Base-by-base conservation (phyloP, 805 yeast species). In the Blastobotrys mokoenaii region DNA sequence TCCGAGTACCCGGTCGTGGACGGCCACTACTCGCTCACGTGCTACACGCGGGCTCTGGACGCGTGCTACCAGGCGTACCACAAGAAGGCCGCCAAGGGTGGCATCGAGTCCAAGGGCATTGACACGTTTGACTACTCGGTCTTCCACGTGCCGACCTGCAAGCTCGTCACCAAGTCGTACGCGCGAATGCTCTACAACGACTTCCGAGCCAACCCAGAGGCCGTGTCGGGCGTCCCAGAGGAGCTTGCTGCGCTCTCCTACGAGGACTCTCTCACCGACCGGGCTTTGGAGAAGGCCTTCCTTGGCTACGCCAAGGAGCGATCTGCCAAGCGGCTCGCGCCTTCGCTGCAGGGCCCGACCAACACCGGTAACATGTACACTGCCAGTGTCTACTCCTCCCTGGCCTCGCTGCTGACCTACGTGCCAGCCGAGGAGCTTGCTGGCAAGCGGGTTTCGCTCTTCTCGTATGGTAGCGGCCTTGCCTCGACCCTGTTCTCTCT, bases 331-430 rank as follows among this genome's bases (percentile, higher is more conserved):
- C 78, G 86, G 66, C 87, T 93, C 47, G 71, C 72, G 43, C 93
- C 96, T 31, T 80, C 95, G 15, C 72, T 93, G 65, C 73, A 70
- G 56, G 87, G 88, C 38, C 90, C 97, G 62, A 90, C 97, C 52
- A 90, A 90, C 70, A 87, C 95, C 51, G 99, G 99, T 70, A 93
- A 93, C 76, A 84, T 89, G 85, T 93, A 93, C 77, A 86, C 97
- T 38, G 97, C 89, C 52, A 85, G 96, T 31, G 80, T 87, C 40
- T 93, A 84, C 76, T 81, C 95, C 31, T 77, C 96, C 6, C 74
- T 93, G 48, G 75, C 90, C 29, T 90, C 97, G 11, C 70, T 87
- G 53, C 72, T 93, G 57, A 78, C 74, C 62, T 84, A 73, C 62
- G 83, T 82, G 51, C 89, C 86, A 38, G 74, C 76, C 45, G 93